Conservation (phyloP, 2,329 filamentous ascomycete species). For the Purpureocillium takamizusanense region DNA sequence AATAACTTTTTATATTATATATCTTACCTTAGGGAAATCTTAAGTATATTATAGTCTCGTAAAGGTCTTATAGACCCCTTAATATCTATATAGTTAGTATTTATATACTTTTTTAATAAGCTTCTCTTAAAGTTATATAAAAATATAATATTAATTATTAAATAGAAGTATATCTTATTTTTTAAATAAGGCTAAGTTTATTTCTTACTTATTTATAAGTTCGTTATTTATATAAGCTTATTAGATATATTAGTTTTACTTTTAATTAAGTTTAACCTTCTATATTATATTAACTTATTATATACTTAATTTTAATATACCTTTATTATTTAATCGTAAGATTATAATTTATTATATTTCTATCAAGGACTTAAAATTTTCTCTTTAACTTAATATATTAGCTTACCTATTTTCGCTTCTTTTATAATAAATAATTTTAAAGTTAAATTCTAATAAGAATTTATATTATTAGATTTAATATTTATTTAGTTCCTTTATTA, state of each 20-base stretch:
- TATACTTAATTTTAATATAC: background rate
- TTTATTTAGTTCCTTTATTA: no score
- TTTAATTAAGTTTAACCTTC: background rate
- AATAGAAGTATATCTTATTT: background rate
- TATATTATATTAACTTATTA: background rate
- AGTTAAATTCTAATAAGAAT: no score
- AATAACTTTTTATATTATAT: conserved; percentile 1
- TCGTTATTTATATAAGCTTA: no score
- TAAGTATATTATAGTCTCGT: background rate
- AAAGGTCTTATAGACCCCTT: background rate
- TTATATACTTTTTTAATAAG: background rate
- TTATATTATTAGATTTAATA: no score
- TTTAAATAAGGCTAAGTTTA: background rate
- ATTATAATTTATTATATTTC: background rate
- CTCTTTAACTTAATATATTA: background rate
- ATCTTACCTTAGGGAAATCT: background rate
- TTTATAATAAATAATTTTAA: conserved; percentile 8
- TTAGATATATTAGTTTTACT: background rate
- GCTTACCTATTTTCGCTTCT: conserved; percentile 7
- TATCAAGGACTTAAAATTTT: background rate
- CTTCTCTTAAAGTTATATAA: background rate
- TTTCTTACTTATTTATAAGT: background rate
- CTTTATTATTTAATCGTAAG: background rate
- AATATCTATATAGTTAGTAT: background rate
- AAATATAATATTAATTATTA: background rate